phyloP scores from a whole-genome alignment of 345 rosid species.

The Moringa oleifera region DNA sequence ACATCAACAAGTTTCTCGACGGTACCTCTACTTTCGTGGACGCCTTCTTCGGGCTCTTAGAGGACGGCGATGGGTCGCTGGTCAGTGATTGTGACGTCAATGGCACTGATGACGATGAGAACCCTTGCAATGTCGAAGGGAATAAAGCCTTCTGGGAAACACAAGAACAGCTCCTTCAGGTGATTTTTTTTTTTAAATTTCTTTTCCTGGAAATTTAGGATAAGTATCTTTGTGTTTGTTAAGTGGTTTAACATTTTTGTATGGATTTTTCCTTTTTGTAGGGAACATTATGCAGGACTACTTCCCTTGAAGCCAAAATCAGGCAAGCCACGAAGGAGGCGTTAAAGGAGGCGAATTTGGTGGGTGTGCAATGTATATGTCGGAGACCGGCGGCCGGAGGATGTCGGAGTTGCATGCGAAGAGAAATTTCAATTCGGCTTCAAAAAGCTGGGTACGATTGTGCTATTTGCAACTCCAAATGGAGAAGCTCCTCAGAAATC shows the following conservation, averaged over 20 bases:
- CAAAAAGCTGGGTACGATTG: slow-evolving; percentile 51
- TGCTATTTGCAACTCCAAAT: slow-evolving; percentile 65
- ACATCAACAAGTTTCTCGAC: slow-evolving; percentile 43
- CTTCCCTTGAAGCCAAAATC: slow-evolving; percentile 54
- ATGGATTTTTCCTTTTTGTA: slow-evolving; percentile 19
- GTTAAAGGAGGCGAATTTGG: slow-evolving; percentile 30
- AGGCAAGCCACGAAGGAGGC: slow-evolving; percentile 61
- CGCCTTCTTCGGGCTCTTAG: slow-evolving; percentile 52
- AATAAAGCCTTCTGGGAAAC: slow-evolving; percentile 62
- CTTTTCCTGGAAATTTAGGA: background rate
- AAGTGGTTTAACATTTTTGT: too few relatives aligned
- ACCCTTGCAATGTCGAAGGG: slow-evolving; percentile 31
- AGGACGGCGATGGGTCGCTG: slow-evolving; percentile 26
- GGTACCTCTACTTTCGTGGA: slow-evolving; percentile 53
- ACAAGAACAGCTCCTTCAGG: slow-evolving; percentile 74
- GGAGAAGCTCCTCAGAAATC: slow-evolving; percentile 62
- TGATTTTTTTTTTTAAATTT: slow-evolving; percentile 9
- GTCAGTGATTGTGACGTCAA: slow-evolving; percentile 18
- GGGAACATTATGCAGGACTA: slow-evolving; percentile 65
- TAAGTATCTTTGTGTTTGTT: too few relatives aligned
- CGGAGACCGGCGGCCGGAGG: slow-evolving; percentile 32
- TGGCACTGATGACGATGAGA: slow-evolving; percentile 23
- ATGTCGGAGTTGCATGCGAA: slow-evolving; percentile 59
- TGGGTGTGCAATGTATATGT: slow-evolving; percentile 44
- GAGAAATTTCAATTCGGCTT: slow-evolving; percentile 47